A percentile compares a stretch with the other conserved stretches of the same genome.
Conservation (phyloP, 2,329 filamentous ascomycete genomes). For the Aspergillus jensenii region DNA sequence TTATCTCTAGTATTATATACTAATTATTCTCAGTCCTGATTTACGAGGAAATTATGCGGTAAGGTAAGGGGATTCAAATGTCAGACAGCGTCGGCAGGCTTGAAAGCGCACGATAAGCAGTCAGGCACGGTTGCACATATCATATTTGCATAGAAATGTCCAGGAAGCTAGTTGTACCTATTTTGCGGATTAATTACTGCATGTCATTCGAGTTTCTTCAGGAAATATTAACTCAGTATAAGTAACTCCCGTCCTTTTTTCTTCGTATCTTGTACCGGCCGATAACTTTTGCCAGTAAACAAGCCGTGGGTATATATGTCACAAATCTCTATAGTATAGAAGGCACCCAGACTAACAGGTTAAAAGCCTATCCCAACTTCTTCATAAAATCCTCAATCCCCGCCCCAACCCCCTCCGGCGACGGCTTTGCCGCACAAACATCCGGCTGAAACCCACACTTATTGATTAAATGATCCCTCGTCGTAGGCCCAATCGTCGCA, state of each 20-base stretch:
- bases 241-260: neutral
- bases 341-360: too few species aligned
- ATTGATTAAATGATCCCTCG: constrained; percentile 65
- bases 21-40: constrained; percentile 64
- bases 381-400: constrained; percentile 60
- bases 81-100: neutral
- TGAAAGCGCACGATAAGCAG: constrained; percentile 5
- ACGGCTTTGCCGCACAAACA: constrained; percentile 76
- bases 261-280: neutral
- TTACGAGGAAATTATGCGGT: constrained; percentile 93
- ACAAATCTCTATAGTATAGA: too few species aligned
- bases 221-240: neutral
- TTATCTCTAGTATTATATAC: neutral
- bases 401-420: constrained; percentile 71
- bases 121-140: constrained; percentile 17
- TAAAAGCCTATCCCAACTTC: neutral
- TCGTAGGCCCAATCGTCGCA: constrained; percentile 92
- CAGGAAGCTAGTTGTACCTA: constrained; percentile 7
- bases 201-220: neutral
- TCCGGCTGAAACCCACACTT: constrained; percentile 47
- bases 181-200: constrained; percentile 10
- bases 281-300: neutral
- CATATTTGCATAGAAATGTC: constrained; percentile 19
- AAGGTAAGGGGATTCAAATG: constrained; percentile 18
- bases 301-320: neutral